phyloP scores from a whole-genome alignment of 805 yeast genomes.

The Millerago galiae region DNA sequence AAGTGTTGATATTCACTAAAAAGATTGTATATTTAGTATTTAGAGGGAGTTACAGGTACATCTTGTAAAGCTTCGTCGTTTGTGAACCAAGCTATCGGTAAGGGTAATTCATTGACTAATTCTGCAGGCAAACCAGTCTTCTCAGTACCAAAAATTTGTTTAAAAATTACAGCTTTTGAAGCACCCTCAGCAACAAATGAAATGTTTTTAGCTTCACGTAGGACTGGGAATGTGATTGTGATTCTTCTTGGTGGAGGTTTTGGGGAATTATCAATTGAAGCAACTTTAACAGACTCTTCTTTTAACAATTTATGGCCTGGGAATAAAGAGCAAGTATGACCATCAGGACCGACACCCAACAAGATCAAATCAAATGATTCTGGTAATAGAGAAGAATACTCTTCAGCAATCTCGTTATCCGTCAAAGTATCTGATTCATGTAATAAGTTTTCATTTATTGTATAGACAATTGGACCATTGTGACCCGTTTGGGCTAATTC shows the following conservation, averaged over 20 bases:
- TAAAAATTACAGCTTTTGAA: slow-evolving; percentile 68
- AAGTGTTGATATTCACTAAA: slow-evolving; percentile 26
- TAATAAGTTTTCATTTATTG: slow-evolving; percentile 60
- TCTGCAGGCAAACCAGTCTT: slow-evolving; percentile 58
- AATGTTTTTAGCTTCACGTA: slow-evolving; percentile 41
- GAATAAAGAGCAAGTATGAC: slow-evolving; percentile 90
- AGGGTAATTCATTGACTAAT: slow-evolving; percentile 55
- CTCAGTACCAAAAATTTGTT: slow-evolving; percentile 56
- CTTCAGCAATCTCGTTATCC: slow-evolving; percentile 48
- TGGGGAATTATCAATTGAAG: slow-evolving; percentile 75
- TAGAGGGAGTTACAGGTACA: slow-evolving; percentile 31
- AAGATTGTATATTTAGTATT: slow-evolving; percentile 11
- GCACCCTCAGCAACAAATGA: slow-evolving; percentile 90
- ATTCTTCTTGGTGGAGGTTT: slow-evolving; percentile 93
- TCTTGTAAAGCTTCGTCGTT: slow-evolving; percentile 71
- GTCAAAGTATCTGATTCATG: slow-evolving; percentile 46
- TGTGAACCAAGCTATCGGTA: slow-evolving; percentile 75
- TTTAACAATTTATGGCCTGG: slow-evolving; percentile 70
- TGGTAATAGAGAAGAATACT: slow-evolving; percentile 58
- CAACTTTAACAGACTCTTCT: slow-evolving; percentile 47
- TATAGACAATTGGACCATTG: slow-evolving; percentile 49
- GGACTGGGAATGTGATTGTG: slow-evolving; percentile 77
- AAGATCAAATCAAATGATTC: slow-evolving; percentile 54
- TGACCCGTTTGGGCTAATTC: slow-evolving; percentile 31
- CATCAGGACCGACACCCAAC: slow-evolving; percentile 94